A percentile compares a stretch with the other conserved stretches of the same genome.
Conservation (phyloP, 352 stramenopile genomes). For the Globisporangium cylindrosporum region DNA sequence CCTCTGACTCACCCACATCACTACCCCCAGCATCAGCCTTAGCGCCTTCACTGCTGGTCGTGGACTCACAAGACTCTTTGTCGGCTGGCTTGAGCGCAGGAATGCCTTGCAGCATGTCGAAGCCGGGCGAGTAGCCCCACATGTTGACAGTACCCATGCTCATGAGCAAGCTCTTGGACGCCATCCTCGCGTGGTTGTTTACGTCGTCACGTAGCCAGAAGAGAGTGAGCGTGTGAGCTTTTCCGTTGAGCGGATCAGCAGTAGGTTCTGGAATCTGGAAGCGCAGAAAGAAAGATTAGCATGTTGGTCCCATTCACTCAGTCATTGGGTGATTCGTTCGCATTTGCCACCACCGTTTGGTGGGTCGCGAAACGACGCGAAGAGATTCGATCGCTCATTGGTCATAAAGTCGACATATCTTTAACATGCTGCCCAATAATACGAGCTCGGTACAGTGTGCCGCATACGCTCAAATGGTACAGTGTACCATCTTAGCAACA, state of each 20-base stretch:
- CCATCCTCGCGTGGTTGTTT: not conserved
- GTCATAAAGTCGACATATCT: not conserved
- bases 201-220: not conserved
- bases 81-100: not conserved
- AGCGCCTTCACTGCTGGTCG: not conserved
- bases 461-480: not conserved
- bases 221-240: not conserved
- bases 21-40: slow-evolving; percentile 14
- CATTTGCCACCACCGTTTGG: slow-evolving; percentile 10
- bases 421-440: not conserved
- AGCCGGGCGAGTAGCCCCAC: slow-evolving; percentile 83
- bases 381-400: slow-evolving; percentile 12
- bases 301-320: slow-evolving; percentile 18
- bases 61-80: slow-evolving; percentile 1
- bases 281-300: slow-evolving; percentile 8
- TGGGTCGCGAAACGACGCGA: slow-evolving; percentile 20
- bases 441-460: not conserved
- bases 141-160: slow-evolving; percentile 81
- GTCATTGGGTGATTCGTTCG: slow-evolving; percentile 17
- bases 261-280: not conserved
- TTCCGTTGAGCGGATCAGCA: not conserved
- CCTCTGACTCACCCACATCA: not conserved
- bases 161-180: slow-evolving; percentile 53
- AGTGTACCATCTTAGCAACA: not conserved
- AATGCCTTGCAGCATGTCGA: slow-evolving; percentile 48